These are phyloP conservation scores for Boletus subparvulus DNA, from an alignment of 768 basidiomycete genomes.

Conservation along the genomic window DNA sequence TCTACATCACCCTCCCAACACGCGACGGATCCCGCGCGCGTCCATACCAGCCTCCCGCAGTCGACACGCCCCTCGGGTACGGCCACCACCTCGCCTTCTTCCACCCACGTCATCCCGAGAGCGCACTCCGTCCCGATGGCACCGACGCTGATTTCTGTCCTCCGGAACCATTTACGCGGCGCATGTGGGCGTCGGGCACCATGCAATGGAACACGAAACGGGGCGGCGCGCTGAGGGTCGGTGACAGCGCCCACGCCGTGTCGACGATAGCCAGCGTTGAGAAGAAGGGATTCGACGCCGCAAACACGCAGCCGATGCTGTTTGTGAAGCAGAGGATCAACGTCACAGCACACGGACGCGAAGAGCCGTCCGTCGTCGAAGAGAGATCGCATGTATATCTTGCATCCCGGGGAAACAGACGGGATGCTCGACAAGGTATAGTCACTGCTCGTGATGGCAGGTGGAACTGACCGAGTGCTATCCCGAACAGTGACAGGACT, in stretches of 20 bases:
- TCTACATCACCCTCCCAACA: constrained; percentile 71
- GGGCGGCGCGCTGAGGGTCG: constrained; percentile 48
- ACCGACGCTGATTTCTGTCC: constrained; percentile 73
- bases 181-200: constrained; percentile 82
- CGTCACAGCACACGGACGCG: constrained; percentile 44
- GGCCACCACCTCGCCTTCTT: constrained; percentile 79
- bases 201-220: constrained; percentile 54
- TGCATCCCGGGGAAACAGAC: constrained; percentile 29
- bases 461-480: not conserved
- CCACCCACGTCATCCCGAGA: constrained; percentile 61
- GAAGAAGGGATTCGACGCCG: constrained; percentile 61
- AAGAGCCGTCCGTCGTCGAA: constrained; percentile 53
- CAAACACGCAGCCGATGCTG: constrained; percentile 60
- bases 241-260: constrained; percentile 48
- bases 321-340: constrained; percentile 69
- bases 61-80: constrained; percentile 46
- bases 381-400: constrained; percentile 71
- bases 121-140: constrained; percentile 59
- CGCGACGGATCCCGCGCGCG: constrained; percentile 55
- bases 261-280: constrained; percentile 51
- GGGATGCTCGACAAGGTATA: constrained; percentile 45
- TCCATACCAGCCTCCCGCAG: constrained; percentile 41
- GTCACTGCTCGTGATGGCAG: not conserved
- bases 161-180: constrained; percentile 66
- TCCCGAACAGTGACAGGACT: constrained; percentile 46